Evolutionary conservation across 352 stramenopile species (phyloP).

Genomic region (Globisporangium lucens): DNA sequence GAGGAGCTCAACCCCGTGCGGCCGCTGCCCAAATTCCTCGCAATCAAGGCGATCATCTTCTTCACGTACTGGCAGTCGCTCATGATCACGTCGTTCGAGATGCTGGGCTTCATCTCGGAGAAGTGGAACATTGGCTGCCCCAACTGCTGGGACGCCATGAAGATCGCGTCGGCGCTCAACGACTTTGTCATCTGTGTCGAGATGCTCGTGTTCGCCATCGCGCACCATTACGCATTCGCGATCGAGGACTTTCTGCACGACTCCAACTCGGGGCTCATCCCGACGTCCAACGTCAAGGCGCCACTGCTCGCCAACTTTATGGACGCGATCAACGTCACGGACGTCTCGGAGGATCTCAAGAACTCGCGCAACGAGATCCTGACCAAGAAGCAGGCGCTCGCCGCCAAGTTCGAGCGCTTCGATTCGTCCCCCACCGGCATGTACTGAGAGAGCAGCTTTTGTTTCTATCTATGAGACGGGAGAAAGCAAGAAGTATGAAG

Average conservation of each 20-base stretch:
- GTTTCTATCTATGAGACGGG: not conserved
- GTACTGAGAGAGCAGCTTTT: slow-evolving; percentile 31
- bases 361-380: slow-evolving; percentile 86
- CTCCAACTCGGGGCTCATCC: slow-evolving; percentile 30
- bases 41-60: slow-evolving; percentile 95
- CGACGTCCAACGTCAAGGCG: slow-evolving; percentile 80
- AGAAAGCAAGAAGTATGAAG: not conserved
- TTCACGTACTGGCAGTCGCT: slow-evolving; percentile 95
- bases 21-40: slow-evolving; percentile 92
- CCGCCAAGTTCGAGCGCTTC: slow-evolving; percentile 79
- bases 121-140: slow-evolving; percentile 83
- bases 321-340: slow-evolving; percentile 88
- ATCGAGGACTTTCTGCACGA: slow-evolving; percentile 86
- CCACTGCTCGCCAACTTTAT: slow-evolving; percentile 86
- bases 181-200: slow-evolving; percentile 95
- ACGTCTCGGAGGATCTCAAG: slow-evolving; percentile 82
- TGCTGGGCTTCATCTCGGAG: slow-evolving; percentile 82
- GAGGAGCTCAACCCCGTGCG: slow-evolving; percentile 87
- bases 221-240: slow-evolving; percentile 91
- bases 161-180: slow-evolving; percentile 89
- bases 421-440: slow-evolving; percentile 65
- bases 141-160: slow-evolving; percentile 79
- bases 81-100: slow-evolving; percentile 88
- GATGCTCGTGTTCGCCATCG: slow-evolving; percentile 92
- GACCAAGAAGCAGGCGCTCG: slow-evolving; percentile 87